These are phyloP conservation scores for Atkinsonella hypoxylon DNA, from an alignment of 2,329 filamentous ascomycete species.

Conservation along the genomic window DNA sequence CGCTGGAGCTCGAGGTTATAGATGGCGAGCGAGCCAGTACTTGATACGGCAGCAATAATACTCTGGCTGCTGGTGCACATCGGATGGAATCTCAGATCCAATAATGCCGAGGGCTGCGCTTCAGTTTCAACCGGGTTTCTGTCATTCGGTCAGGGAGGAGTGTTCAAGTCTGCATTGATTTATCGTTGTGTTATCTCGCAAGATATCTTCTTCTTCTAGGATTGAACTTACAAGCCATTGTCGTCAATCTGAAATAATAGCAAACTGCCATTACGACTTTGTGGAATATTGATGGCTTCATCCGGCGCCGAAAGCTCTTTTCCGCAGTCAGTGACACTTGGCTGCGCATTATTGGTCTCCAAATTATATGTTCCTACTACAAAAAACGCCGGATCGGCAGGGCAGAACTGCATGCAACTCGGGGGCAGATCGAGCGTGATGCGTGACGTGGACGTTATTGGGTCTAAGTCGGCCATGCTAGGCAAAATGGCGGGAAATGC, in stretches of 20 bases:
- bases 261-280: slow-evolving; percentile 62
- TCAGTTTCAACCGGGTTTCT: slow-evolving; percentile 38
- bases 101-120: slow-evolving; percentile 57
- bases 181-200: not conserved
- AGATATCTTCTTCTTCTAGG: not conserved
- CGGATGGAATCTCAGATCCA: slow-evolving; percentile 75
- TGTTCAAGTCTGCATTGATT: not conserved
- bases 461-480: slow-evolving; percentile 12
- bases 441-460: slow-evolving; percentile 33
- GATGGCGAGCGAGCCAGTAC: slow-evolving; percentile 57
- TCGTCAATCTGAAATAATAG: slow-evolving; percentile 49
- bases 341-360: slow-evolving; percentile 30
- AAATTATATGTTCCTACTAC: slow-evolving; percentile 80
- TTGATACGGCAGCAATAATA: slow-evolving; percentile 64
- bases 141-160: not conserved
- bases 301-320: slow-evolving; percentile 10
- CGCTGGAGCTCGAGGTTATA: slow-evolving; percentile 39
- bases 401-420: slow-evolving; percentile 67
- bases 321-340: slow-evolving; percentile 9
- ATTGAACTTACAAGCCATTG: slow-evolving; percentile 40
- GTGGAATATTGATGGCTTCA: slow-evolving; percentile 25
- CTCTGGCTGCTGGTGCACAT: slow-evolving; percentile 22
- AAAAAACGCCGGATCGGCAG: slow-evolving; percentile 49
- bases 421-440: slow-evolving; percentile 54
- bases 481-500: not conserved